Conservation (phyloP, 164 flowering plant species). For the Aristolochia contorta region DNA sequence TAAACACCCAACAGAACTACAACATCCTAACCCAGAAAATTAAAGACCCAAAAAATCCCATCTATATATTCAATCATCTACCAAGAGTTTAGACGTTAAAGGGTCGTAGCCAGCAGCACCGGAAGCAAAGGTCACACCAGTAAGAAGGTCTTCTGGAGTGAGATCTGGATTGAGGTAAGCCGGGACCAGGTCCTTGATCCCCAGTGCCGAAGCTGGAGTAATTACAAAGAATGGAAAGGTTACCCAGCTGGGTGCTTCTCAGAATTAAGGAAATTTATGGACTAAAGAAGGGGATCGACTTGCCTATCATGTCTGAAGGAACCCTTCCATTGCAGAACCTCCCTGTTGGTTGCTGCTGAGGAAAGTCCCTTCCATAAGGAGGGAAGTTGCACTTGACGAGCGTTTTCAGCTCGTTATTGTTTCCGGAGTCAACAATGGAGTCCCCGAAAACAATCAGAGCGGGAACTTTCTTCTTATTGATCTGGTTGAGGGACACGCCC, state of each 20-base stretch:
- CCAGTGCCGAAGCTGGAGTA: slow-evolving; percentile 1
- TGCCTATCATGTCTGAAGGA: slow-evolving; percentile 9
- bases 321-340: slow-evolving; percentile 57
- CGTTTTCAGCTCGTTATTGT: slow-evolving; percentile 46
- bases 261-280: no score
- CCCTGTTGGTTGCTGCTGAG: slow-evolving; percentile 43
- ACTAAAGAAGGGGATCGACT: not conserved
- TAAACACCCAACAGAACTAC: no score
- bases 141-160: slow-evolving; percentile 3
- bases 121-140: slow-evolving; percentile 11
- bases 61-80: not conserved
- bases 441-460: slow-evolving; percentile 71
- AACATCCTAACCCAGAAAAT: not conserved
- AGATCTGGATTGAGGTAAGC: slow-evolving; percentile 5
- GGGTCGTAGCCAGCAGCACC: slow-evolving; percentile 6
- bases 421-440: slow-evolving; percentile 64
- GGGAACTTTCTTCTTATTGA: slow-evolving; percentile 3
- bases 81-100: not conserved
- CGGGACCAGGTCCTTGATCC: slow-evolving; percentile 11
- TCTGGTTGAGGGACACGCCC: no score
- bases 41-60: not conserved
- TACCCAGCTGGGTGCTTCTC: no score
- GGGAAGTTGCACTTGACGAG: slow-evolving; percentile 47
- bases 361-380: slow-evolving; percentile 67
- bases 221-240: no score